Percentiles rank a stretch among this genome's conserved stretches.
These are phyloP conservation scores for Candida vaughaniae DNA, from an alignment of 805 yeast genomes.

Conservation along the genomic window DNA sequence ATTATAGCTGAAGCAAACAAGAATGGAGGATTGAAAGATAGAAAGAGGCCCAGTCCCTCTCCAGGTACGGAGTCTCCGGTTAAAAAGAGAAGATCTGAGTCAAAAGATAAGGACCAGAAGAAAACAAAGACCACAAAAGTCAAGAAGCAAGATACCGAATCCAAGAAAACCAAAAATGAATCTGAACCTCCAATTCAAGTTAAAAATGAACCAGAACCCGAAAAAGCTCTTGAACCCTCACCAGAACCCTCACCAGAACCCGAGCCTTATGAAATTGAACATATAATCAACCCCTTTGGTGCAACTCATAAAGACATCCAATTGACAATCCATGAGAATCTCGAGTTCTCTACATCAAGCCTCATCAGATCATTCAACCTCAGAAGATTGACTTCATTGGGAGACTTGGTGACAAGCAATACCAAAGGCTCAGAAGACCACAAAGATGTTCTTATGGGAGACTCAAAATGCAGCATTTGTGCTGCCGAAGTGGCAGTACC, in stretches of 20 bases:
- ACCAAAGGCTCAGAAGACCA: not conserved
- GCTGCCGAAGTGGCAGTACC: not conserved
- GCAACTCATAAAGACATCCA: constrained; percentile 17
- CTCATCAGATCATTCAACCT: not conserved
- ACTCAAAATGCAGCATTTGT: not conserved
- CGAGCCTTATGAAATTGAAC: constrained; percentile 8
- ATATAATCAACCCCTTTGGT: constrained; percentile 21
- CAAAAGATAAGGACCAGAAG: constrained; percentile 4
- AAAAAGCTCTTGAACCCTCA: constrained; percentile 1
- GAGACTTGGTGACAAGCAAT: not conserved
- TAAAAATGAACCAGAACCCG: constrained; percentile 3
- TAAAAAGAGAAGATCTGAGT: constrained; percentile 5
- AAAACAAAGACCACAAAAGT: constrained; percentile 8
- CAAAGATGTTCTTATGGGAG: not conserved
- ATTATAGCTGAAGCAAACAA: constrained; percentile 51
- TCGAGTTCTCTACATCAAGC: not conserved
- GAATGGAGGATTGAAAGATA: constrained; percentile 13
- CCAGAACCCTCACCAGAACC: constrained; percentile 1
- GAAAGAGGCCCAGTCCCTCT: constrained; percentile 5
- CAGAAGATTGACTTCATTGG: not conserved
- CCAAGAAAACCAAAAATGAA: constrained; percentile 2
- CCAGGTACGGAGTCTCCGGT: constrained; percentile 3
- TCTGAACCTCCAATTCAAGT: constrained; percentile 1
- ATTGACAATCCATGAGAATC: not conserved
- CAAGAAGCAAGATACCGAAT: constrained; percentile 5